phyloP scores from a whole-genome alignment of 73 alveolate species.

The Symbiodinium pilosum region DNA sequence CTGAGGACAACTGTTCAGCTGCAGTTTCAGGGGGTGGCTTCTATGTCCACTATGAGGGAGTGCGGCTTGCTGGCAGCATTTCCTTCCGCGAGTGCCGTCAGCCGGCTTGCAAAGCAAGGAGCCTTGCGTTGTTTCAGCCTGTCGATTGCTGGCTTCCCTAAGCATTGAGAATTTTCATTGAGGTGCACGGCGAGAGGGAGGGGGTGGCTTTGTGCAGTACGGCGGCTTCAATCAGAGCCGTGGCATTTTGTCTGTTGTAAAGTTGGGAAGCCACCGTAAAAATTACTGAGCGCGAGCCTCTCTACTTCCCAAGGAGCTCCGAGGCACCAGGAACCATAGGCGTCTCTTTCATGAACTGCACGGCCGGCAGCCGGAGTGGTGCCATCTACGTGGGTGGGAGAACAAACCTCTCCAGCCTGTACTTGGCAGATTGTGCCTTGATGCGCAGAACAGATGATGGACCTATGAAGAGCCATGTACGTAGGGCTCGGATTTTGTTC shows the following conservation, averaged over 20 bases:
- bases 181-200: not conserved
- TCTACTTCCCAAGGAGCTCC: not conserved
- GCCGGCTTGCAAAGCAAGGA: not conserved
- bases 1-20: conserved; percentile 4
- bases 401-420: not conserved
- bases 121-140: not conserved
- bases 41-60: not conserved
- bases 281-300: not conserved
- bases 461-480: too few relatives aligned
- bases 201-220: not conserved
- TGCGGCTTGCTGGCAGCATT: not conserved
- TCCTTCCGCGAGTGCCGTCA: not conserved
- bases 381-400: not conserved
- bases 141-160: not conserved
- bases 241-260: not conserved
- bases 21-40: not conserved
- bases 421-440: not conserved
- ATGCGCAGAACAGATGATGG: not conserved
- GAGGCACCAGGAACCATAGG: not conserved
- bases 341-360: not conserved
- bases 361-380: not conserved
- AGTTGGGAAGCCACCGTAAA: too few relatives aligned
- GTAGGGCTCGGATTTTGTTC: too few relatives aligned
- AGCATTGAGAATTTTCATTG: too few relatives aligned
- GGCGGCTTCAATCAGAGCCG: not conserved